Evolutionary conservation across 768 basidiomycete genomes (phyloP).

Genomic region (Cyclocybe cylindracea): DNA sequence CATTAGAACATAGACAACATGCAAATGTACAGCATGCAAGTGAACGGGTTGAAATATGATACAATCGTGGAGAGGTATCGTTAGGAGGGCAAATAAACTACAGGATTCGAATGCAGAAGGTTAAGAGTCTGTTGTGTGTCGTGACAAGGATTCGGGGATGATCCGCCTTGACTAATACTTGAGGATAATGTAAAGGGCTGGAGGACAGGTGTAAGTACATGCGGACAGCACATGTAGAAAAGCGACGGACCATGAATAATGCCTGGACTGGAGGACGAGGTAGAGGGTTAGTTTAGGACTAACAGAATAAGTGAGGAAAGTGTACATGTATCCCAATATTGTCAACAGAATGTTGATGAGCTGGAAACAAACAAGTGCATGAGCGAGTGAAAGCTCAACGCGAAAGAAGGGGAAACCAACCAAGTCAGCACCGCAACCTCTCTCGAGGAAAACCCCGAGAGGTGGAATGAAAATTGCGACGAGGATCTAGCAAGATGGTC

Average conservation of each 20-base stretch:
- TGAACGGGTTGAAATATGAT: too few relatives aligned
- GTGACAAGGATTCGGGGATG: neutral
- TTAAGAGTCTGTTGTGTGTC: slow-evolving; percentile 3
- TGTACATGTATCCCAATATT: slow-evolving; percentile 75
- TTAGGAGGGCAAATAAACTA: too few relatives aligned
- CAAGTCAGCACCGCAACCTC: slow-evolving; percentile 79
- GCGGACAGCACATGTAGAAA: neutral
- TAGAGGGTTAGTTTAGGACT: slow-evolving; percentile 2
- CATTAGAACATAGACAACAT: neutral
- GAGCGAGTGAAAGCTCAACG: slow-evolving; percentile 5
- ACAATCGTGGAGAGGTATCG: too few relatives aligned
- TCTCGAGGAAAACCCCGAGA: slow-evolving; percentile 85
- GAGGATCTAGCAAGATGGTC: slow-evolving; percentile 38
- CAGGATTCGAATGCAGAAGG: too few relatives aligned
- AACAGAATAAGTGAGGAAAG: neutral
- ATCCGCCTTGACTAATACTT: slow-evolving; percentile 52
- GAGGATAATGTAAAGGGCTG: slow-evolving; percentile 80
- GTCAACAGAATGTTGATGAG: slow-evolving; percentile 80
- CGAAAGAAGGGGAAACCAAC: slow-evolving; percentile 38
- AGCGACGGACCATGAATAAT: slow-evolving; percentile 62
- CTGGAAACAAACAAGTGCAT: slow-evolving; percentile 18
- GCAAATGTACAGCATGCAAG: too few relatives aligned
- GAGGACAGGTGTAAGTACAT: slow-evolving; percentile 13
- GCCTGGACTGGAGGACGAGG: slow-evolving; percentile 55
- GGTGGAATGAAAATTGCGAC: slow-evolving; percentile 78